A percentile compares a stretch with the other conserved stretches of the same genome.
These are phyloP conservation scores for Nemania bipapillata DNA, from an alignment of 2,329 filamentous ascomycete genomes.

Conservation along the genomic window DNA sequence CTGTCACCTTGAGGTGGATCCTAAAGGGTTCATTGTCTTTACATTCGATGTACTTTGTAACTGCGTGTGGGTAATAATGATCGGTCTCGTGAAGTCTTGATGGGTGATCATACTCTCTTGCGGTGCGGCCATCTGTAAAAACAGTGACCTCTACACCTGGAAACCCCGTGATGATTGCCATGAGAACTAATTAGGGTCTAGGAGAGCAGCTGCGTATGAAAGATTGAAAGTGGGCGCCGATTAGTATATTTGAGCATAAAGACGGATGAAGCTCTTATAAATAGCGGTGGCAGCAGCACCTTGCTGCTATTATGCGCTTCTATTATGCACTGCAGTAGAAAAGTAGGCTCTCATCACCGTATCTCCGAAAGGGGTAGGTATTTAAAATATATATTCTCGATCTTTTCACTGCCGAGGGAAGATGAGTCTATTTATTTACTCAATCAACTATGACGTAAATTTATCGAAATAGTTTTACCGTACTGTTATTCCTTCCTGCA, in stretches of 20 bases:
- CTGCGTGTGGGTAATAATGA: neutral
- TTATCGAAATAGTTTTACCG: no score
- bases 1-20: slow-evolving; percentile 32
- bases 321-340: no score
- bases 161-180: slow-evolving; percentile 45
- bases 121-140: slow-evolving; percentile 36
- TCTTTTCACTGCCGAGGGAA: no score
- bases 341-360: no score
- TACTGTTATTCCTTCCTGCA: no score
- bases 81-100: slow-evolving; percentile 18
- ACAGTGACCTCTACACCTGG: slow-evolving; percentile 43
- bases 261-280: neutral
- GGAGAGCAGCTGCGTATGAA: neutral
- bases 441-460: no score
- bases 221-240: neutral
- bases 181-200: slow-evolving; percentile 18
- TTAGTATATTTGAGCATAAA: no score
- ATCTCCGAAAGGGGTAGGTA: no score
- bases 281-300: neutral
- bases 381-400: no score
- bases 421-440: no score
- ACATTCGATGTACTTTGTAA: slow-evolving; percentile 41
- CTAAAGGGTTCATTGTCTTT: slow-evolving; percentile 38
- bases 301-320: no score
- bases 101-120: slow-evolving; percentile 40